Conservation (phyloP, 2,329 filamentous ascomycete species). For the Ilyonectria mors-panacis region DNA sequence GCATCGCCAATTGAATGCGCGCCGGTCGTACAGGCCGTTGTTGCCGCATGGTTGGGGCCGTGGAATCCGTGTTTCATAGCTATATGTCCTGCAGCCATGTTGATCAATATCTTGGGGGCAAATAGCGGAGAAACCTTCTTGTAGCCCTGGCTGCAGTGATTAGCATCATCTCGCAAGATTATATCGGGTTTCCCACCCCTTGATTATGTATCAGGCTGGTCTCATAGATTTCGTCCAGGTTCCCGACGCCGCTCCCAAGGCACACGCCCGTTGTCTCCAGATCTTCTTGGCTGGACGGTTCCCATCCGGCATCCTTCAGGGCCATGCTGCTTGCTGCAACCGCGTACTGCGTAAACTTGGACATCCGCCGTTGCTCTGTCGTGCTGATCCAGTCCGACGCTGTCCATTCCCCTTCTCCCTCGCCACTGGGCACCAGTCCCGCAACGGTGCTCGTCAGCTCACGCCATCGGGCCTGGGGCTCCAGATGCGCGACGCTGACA, state of each 20-base stretch:
- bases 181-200: conserved; percentile 68
- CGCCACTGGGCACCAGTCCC: conserved; percentile 78
- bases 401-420: conserved; percentile 63
- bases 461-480: conserved; percentile 71
- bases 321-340: conserved; percentile 90
- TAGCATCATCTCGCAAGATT: conserved; percentile 12
- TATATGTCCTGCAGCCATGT: conserved; percentile 93
- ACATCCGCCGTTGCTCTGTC: conserved; percentile 81
- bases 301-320: conserved; percentile 85
- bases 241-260: conserved; percentile 95
- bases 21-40: conserved; percentile 96
- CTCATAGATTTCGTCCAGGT: conserved; percentile 89
- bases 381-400: conserved; percentile 68
- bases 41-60: conserved; percentile 92
- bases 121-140: conserved; percentile 94
- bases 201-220: conserved; percentile 83
- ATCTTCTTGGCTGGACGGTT: conserved; percentile 71
- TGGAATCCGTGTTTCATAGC: conserved; percentile 92
- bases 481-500: conserved; percentile 76
- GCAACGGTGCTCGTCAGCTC: conserved; percentile 88
- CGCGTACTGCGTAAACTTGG: conserved; percentile 93
- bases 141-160: conserved; percentile 76
- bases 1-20: conserved; percentile 96
- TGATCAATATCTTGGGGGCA: conserved; percentile 93
- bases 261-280: conserved; percentile 89